Base-by-base conservation (phyloP, 176 grass and related monocot species). In the Aegilops umbellulata region DNA sequence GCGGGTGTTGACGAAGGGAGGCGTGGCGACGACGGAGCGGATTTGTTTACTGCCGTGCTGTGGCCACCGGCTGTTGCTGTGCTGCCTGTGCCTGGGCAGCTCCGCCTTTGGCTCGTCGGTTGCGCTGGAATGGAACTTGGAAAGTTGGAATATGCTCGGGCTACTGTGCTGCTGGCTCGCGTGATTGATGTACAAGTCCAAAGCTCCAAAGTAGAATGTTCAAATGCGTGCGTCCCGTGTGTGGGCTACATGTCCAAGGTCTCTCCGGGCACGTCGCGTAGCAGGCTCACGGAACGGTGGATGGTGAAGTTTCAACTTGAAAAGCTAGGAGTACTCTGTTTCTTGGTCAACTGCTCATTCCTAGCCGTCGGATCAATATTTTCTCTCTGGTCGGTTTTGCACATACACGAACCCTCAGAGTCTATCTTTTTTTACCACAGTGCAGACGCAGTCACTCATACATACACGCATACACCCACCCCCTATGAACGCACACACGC, bases 1-100 rank as follows among this genome's bases (percentile, higher is more conserved):
- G 69, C 46, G 80, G 71, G 86, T 88, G 86, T 78, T 88, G 86
- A 88, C 86, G 71, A 87, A 76, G 84, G 47, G 47, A 68, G 22
- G 41, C 58, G 53, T 55, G 17, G 51, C 17, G 51, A 55, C 51
- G 51, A 55, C 51, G 53, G 53, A 57, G 53, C 53, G 53, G 62
- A 65, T 41, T 88, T 69, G 72, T 83, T 88, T 78, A 78, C 77
- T 88, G 64, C 47, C 71, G 31, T 7, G 23, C 13, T 17, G 71
- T 36, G 74, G 86, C 64, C 74, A 88, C 80, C 64, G 63, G 76
- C 76, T 61, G 42, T 22, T 11, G 69, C 26, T 47, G 36, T 38
- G 46, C 46, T 49, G 46, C 46, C 3, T 16, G 14, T 24, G 55
- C 55, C 19, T 61, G 24, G 73, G 73, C 73, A 44, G 5, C 41